Evolutionary conservation across 768 basidiomycete genomes (phyloP), one percentile per base, ranked within the genome.

Genomic region (Panaeolus papilionaceus): DNA sequence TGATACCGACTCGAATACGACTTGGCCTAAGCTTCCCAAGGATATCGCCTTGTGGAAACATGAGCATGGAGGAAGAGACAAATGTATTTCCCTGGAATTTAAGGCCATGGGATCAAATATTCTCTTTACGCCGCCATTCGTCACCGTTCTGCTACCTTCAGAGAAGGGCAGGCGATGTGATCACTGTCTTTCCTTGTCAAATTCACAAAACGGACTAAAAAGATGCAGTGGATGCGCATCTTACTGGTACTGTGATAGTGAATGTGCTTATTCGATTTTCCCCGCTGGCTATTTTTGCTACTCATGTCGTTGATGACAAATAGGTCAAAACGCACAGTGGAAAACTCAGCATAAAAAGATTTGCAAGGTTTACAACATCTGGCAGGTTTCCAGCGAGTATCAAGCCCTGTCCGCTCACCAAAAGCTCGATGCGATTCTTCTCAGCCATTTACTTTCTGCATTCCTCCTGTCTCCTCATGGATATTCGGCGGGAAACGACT

Each of bases 291-390:
- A 42, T 20, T 8, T 51, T 58, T 65, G 12, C 62, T 62, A 23
- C 39, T 65, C 66, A 47, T 38, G 61, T 67, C 47, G 16, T 16
- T 54, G 26, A 70, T 38, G 38, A 12, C 14, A 18, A 23, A 58
- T 74, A 94, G 92, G 92, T 77, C 93, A 95, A 74, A 78, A 66
- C n/a, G 61, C 74, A 39, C 88, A 93, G 64, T 94, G 93, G 93
- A 83, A 83, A 44, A 71, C 79, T 0, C 83, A 86, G 72, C 93
- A 95, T 74, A 88, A 82, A 68, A 85, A 82, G 39, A 81, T 93
- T n/a, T 95, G 93, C 86, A 91, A 86, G 73, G 69, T 67, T 3
- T 81, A 86, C 68, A 83, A 83, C 67, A 69, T 73, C 8, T 92
- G 83, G 70, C 78, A 76, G 8, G 78, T 83, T 18, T 87, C 88